phyloP scores from a whole-genome alignment of 495 filamentous ascomycete genomes.

The Poronia punctata region DNA sequence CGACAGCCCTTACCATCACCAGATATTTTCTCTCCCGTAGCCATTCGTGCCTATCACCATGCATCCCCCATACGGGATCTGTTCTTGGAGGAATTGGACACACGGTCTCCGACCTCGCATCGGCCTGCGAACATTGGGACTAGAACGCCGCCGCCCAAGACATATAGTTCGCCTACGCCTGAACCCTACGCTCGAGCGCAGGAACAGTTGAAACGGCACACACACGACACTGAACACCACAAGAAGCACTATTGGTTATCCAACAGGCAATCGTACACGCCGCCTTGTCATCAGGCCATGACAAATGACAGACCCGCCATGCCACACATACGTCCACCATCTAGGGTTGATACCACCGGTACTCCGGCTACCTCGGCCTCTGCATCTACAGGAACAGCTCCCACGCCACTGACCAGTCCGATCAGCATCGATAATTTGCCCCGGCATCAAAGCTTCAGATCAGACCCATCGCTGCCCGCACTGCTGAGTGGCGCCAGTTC shows the following conservation, averaged over 20 bases:
- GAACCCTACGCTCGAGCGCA: constrained; percentile 25
- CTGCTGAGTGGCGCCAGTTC: constrained; percentile 76
- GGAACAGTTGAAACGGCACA: constrained; percentile 18
- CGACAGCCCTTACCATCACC: constrained; percentile 22
- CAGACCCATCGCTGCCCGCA: constrained; percentile 69
- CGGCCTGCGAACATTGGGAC: constrained; percentile 29
- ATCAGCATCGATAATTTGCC: constrained; percentile 48
- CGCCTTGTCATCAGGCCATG: constrained; percentile 41
- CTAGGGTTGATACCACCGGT: constrained; percentile 29
- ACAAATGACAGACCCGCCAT: constrained; percentile 39
- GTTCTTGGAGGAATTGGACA: no score
- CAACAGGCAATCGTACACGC: constrained; percentile 11
- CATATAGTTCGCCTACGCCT: constrained; percentile 21
- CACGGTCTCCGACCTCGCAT: constrained; percentile 35
- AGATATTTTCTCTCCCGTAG: constrained; percentile 27
- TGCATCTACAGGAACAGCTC: constrained; percentile 34
- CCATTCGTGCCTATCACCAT: constrained; percentile 32
- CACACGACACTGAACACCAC: constrained; percentile 16
- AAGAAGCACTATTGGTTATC: constrained; percentile 11
- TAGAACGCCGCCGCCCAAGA: constrained; percentile 16
- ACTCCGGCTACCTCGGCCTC: constrained; percentile 41
- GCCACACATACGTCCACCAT: constrained; percentile 19
- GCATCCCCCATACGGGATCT: constrained; percentile 37
- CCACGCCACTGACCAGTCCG: constrained; percentile 46
- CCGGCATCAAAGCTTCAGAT: constrained; percentile 54